Base-by-base conservation (phyloP, 768 basidiomycete species). In the Ramaria sp. region DNA sequence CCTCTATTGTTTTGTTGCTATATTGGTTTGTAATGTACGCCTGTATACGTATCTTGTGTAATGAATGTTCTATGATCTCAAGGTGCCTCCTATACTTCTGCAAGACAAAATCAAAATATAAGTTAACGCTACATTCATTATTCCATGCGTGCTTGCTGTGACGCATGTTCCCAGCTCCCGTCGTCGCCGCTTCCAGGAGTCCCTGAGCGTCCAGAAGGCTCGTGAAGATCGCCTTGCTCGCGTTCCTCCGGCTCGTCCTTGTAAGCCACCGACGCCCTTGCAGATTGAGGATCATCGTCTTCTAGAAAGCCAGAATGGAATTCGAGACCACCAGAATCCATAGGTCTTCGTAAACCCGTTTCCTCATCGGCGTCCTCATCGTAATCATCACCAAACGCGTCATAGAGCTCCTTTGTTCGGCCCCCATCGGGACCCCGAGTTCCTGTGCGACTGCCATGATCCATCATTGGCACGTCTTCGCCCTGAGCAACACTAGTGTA, bases 371-470 rank as follows among this genome's bases (percentile, higher is more conserved):
- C 82, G 15, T 85, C 86, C 46, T 90, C 87, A 59, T 91, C 92
- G 31, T 85, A 87, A 27, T 84, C 78, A 65, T 92, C 91, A 37
- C 91, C 92, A 70, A 98, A 98, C 17, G 95, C 94, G 69, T 98
- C 93, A 64, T 97, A 98, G 60, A 99, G 67, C 70, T 97, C 95
- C 71, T 87, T 87, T 51, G 92, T 88, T 51, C 84, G 76, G 38
- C 77, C 72, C 22, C 75, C 63, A 3, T 60, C 55, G 15, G 64
- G 61, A 34, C 67, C 61, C 30, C 73, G 69, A 4, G 72, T 65
- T 34, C 42, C 37, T 49, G 46, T 17, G 24, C 39, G 34, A 22
- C 75, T 69, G 0, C 71, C 65, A 19, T 71, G 53, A 19, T 78
- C 74, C 31, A 96, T 68, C 91, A 98, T 91, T 7, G 83, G 81